Evolutionary conservation across 2,329 filamentous ascomycete species (phyloP), one percentile per base, ranked within the genome.

Genomic region (Sporothrix humicola): DNA sequence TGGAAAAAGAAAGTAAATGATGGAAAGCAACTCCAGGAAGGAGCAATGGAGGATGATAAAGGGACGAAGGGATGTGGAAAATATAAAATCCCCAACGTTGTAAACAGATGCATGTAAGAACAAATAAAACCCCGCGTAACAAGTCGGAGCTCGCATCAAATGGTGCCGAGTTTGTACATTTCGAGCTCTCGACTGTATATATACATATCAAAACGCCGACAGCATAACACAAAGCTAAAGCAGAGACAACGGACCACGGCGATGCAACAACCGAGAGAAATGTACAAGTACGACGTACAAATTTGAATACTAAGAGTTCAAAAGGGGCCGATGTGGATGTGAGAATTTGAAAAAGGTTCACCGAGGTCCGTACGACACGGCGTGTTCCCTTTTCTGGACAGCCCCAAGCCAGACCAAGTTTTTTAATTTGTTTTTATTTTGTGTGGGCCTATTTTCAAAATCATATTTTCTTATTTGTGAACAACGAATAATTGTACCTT

Each of bases 361-460:
- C 61, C 61, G 61, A 66, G n/a, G 42, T 46, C 61, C 42, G 61
- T 44, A 26, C 5, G 20, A 26, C n/a, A 66, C 61, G 61, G 61
- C 42, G 20, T 66, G 20, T 66, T 66, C n/a, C 61, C 61, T 48
- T 65, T 48, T 66, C 42, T 12, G 42, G 61, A 65, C 20, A 2
- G 42, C 42, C 37, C 59, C 37, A 9, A 26, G 20, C 31, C 31
- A 3, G 31, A 26, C 52, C n/a, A 56, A 23, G 52, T 20, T 56
- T 56, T 20, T n/a, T 23, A 56, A 56, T 56, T 37, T 37, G 31
- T 1, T 37, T 37, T 37, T 37, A 37, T 37, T 37, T 37, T 37
- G 7, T 37, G 31, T 37, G 31, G 5, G 7, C 23, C 23, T 26
- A 26, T 26, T 37, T 37, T 37, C 31, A 37, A 37, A 37, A 7